A percentile compares a stretch with the other conserved stretches of the same genome.
These are phyloP conservation scores for Cryptococcus floricola DNA, from an alignment of 1,284 basidiomycete genomes.

Conservation along the genomic window DNA sequence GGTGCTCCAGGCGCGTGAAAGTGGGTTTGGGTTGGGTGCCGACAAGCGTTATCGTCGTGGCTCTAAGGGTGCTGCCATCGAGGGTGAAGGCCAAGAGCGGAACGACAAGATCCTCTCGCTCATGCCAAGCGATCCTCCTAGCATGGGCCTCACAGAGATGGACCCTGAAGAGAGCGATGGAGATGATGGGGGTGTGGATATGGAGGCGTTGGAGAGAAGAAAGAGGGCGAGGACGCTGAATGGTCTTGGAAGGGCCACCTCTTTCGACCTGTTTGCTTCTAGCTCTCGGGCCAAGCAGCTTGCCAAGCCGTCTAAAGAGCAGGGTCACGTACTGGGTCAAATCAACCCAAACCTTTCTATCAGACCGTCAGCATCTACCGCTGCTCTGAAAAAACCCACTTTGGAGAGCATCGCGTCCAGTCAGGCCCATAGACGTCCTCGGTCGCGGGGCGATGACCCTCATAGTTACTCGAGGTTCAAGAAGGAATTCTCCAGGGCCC, in stretches of 20 bases:
- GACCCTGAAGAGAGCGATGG: conserved; percentile 12
- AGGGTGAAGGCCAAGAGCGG: conserved; percentile 12
- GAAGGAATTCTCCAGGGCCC: conserved; percentile 13
- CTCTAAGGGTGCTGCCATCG: conserved; percentile 2
- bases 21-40: conserved; percentile 5
- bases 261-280: conserved; percentile 15
- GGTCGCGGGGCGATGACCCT: not conserved
- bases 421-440: conserved; percentile 4
- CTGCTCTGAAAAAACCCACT: not conserved
- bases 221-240: not conserved
- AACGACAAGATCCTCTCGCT: conserved; percentile 13
- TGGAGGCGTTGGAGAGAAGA: not conserved
- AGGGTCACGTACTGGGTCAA: not conserved
- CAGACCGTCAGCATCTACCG: not conserved
- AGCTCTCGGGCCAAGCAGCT: conserved; percentile 13
- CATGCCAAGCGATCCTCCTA: conserved; percentile 23
- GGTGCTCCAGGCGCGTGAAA: conserved; percentile 15
- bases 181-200: conserved; percentile 1
- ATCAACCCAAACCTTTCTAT: conserved; percentile 10
- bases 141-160: conserved; percentile 14
- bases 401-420: not conserved
- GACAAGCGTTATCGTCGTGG: conserved; percentile 7
- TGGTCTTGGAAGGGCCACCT: conserved; percentile 19
- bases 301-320: conserved; percentile 3
- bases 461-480: not conserved